A percentile compares a stretch with the other conserved stretches of the same genome.
Conservation (phyloP, 2,329 filamentous ascomycete species). For the Capronia epimyces region DNA sequence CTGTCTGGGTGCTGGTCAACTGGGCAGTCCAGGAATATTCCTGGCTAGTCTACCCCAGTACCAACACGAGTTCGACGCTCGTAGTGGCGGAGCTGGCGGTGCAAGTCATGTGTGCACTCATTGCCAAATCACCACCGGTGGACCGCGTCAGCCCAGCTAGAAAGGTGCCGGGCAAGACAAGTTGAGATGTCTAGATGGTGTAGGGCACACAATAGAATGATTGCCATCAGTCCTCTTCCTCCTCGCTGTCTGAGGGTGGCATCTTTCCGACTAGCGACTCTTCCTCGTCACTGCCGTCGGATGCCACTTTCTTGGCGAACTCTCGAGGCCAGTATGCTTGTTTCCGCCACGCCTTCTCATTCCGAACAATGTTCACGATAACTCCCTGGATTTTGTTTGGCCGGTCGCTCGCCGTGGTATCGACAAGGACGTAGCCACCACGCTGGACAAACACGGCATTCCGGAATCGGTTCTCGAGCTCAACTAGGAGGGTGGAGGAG, state of each 20-base stretch:
- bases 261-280: constrained; percentile 78
- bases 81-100: constrained; percentile 67
- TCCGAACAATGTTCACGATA: constrained; percentile 86
- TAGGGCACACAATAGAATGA: not conserved
- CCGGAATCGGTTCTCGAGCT: constrained; percentile 78
- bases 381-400: constrained; percentile 78
- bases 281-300: constrained; percentile 64
- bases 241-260: constrained; percentile 75
- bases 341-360: constrained; percentile 90
- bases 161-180: constrained; percentile 7
- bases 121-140: constrained; percentile 21
- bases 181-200: constrained; percentile 6
- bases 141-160: constrained; percentile 19
- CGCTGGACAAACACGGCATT: constrained; percentile 92
- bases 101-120: constrained; percentile 47
- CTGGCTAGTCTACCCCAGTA: constrained; percentile 92
- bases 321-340: constrained; percentile 82
- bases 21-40: constrained; percentile 84
- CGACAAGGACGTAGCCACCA: constrained; percentile 78
- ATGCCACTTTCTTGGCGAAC: constrained; percentile 59
- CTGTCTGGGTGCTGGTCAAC: constrained; percentile 59
- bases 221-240: constrained; percentile 33
- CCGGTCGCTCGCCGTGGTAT: constrained; percentile 57
- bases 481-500: constrained; percentile 63
- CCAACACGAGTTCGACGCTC: constrained; percentile 54